A percentile compares a stretch with the other conserved stretches of the same genome.
Evolutionary conservation across 257 asterid genomes (phyloP).

Genomic region (Solanum appendiculatum): DNA sequence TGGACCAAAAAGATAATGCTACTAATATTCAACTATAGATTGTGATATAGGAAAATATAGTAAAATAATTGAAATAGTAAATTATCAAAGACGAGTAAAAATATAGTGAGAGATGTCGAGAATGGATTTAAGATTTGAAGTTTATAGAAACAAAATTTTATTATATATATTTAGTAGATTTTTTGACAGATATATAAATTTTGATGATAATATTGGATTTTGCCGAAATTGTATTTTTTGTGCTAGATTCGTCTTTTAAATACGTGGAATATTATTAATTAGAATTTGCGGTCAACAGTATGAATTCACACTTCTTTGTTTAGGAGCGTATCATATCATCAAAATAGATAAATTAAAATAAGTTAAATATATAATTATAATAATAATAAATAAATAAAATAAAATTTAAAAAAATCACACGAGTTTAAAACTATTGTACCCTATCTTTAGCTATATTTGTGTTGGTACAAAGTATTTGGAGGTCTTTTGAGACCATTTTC

Average conservation of each 20-base stretch:
- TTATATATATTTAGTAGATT: neutral
- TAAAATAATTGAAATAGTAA: neutral
- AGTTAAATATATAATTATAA: too few relatives aligned
- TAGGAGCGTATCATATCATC: too few relatives aligned
- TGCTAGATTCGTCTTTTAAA: neutral
- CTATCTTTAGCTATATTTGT: neutral
- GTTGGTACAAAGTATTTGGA: neutral
- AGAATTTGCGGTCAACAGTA: too few relatives aligned
- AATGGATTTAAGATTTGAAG: neutral
- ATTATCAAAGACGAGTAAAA: neutral
- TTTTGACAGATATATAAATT: neutral
- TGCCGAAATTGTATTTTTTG: neutral
- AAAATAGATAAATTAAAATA: too few relatives aligned
- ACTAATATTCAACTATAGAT: too few relatives aligned
- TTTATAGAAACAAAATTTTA: neutral
- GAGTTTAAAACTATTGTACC: neutral
- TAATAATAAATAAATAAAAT: too few relatives aligned
- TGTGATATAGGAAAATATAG: neutral
- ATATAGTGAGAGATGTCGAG: neutral
- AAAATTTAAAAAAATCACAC: too few relatives aligned
- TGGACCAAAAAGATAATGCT: neutral
- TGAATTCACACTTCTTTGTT: neutral
- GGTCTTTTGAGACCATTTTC: neutral
- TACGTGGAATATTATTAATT: neutral
- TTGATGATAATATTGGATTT: neutral